phyloP scores from a whole-genome alignment of 805 yeast species.

The Hanseniaspora guilliermondii region DNA sequence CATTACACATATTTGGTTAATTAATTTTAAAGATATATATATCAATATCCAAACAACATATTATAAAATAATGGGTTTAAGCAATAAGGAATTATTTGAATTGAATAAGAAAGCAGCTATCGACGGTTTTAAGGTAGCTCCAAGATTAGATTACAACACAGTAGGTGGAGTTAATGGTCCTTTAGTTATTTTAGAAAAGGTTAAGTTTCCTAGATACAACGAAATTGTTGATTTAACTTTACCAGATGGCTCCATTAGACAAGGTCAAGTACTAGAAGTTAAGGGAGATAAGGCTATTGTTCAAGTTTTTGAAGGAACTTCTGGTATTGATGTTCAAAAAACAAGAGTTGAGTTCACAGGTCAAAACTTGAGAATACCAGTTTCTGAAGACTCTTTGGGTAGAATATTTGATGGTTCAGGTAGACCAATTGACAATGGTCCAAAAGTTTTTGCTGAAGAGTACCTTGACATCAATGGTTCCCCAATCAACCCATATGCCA shows the following conservation, averaged over 20 bases:
- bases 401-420: conserved; percentile 99
- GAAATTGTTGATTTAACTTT: conserved; percentile 94
- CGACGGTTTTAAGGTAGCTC: conserved; percentile 81
- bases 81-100: conserved; percentile 41
- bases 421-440: conserved; percentile 96
- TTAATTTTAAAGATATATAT: neutral
- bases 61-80: conserved; percentile 13
- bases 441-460: conserved; percentile 96
- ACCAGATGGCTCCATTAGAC: conserved; percentile 89
- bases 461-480: conserved; percentile 97
- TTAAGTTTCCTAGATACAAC: conserved; percentile 79
- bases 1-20: too few species aligned
- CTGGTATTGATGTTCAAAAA: conserved; percentile 96
- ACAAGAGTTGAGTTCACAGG: conserved; percentile 97
- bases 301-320: conserved; percentile 97
- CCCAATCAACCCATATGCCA: conserved; percentile 94
- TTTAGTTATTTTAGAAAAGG: conserved; percentile 76
- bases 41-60: neutral
- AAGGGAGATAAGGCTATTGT: conserved; percentile 95
- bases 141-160: conserved; percentile 85
- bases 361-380: conserved; percentile 81
- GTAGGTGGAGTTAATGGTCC: conserved; percentile 99
- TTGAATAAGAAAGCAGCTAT: conserved; percentile 85
- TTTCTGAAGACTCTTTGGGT: conserved; percentile 93
- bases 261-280: conserved; percentile 97